phyloP scores from a whole-genome alignment of 495 filamentous ascomycete genomes.

The Durotheca rogersii region DNA sequence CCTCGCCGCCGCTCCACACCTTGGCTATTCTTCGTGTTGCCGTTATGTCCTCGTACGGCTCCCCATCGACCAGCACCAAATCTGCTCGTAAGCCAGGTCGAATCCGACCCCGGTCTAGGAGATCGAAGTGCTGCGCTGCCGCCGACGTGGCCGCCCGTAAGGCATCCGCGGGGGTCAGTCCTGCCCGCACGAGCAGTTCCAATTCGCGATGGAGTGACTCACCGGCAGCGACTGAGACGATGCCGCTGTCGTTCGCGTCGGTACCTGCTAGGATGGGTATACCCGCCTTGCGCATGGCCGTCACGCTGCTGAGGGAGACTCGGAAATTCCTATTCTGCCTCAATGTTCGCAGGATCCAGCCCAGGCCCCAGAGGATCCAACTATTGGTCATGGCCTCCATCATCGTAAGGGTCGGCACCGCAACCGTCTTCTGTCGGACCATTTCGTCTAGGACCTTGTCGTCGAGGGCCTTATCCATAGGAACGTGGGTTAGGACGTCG shows the following conservation, averaged over 20 bases:
- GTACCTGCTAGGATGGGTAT: slow-evolving; percentile 36
- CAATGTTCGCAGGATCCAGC: slow-evolving; percentile 5
- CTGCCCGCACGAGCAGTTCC: slow-evolving; percentile 30
- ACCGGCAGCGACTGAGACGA: slow-evolving; percentile 24
- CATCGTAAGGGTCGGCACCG: slow-evolving; percentile 37
- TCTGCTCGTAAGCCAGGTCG: slow-evolving; percentile 37
- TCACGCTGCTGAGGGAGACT: slow-evolving; percentile 24
- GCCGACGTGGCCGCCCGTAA: slow-evolving; percentile 33
- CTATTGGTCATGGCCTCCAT: slow-evolving; percentile 24
- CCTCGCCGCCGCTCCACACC: slow-evolving; percentile 21
- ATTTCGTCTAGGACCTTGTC: slow-evolving; percentile 18
- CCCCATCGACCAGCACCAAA: slow-evolving; percentile 38
- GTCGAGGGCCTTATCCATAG: slow-evolving; percentile 29
- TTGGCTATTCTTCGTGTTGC: slow-evolving; percentile 30
- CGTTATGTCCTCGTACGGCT: slow-evolving; percentile 39
- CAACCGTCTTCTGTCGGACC: slow-evolving; percentile 20
- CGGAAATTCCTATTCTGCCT: slow-evolving; percentile 17
- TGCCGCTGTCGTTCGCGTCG: slow-evolving; percentile 30
- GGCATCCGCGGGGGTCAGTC: slow-evolving; percentile 36
- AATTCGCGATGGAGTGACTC: slow-evolving; percentile 31
- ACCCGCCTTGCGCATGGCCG: slow-evolving; percentile 26
- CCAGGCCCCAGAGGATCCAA: slow-evolving; percentile 20
- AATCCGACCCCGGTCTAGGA: slow-evolving; percentile 37
- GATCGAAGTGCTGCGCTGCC: slow-evolving; percentile 38
- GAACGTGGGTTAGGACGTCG: slow-evolving; percentile 36